These are phyloP conservation scores for Ceratocystis colombiana DNA, from an alignment of 2,329 filamentous ascomycete species.

Conservation along the genomic window DNA sequence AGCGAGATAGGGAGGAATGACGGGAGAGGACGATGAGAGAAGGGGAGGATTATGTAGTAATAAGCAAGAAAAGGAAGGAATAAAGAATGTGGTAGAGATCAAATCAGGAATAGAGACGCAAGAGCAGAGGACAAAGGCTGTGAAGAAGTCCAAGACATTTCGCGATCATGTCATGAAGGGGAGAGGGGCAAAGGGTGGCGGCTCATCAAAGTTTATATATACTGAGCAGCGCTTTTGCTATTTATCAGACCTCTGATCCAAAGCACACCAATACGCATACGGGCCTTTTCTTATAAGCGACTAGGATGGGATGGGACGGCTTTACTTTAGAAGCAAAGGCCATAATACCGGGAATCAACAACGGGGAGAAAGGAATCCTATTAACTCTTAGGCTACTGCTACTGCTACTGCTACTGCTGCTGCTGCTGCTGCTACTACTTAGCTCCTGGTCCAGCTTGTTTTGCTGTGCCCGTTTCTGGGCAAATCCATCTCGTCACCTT, in stretches of 20 bases:
- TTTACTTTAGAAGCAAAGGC: conserved; percentile 13
- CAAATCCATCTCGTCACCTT: conserved; percentile 7
- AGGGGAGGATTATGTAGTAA: neutral
- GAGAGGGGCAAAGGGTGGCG: conserved; percentile 1
- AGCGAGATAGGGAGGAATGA: neutral
- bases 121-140: neutral
- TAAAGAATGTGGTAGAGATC: too few species aligned
- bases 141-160: conserved; percentile 11
- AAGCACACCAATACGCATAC: neutral
- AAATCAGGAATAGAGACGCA: neutral
- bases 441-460: neutral
- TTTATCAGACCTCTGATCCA: neutral
- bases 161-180: conserved; percentile 1
- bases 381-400: neutral
- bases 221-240: neutral
- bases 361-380: conserved; percentile 5
- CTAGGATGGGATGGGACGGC: conserved; percentile 11
- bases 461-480: conserved; percentile 8
- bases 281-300: conserved; percentile 13
- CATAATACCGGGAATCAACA: conserved; percentile 12
- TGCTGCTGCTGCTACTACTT: neutral
- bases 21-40: neutral
- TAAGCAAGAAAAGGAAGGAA: neutral
- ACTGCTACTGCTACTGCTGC: neutral
- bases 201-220: conserved; percentile 8